Evolutionary conservation across 371 early-diverging fungal genomes (phyloP).

Genomic region (Homolaphlyctis polyrhiza): DNA sequence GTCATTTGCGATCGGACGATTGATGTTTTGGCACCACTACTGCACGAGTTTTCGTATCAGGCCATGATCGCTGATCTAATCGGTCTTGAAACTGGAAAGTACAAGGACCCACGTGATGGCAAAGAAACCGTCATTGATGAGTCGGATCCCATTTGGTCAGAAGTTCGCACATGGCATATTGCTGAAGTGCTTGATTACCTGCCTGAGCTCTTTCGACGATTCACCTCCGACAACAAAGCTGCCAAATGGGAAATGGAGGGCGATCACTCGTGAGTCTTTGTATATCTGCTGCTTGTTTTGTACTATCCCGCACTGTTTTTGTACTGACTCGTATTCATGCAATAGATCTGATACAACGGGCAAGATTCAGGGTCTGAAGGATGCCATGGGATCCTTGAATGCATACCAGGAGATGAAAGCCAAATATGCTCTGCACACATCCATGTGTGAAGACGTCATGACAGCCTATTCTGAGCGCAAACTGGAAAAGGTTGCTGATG

Average conservation of each 20-base stretch:
- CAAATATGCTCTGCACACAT: constrained; percentile 82
- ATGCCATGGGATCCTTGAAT: constrained; percentile 76
- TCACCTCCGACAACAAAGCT: constrained; percentile 58
- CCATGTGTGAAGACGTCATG: constrained; percentile 80
- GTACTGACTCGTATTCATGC: not conserved
- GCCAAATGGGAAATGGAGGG: constrained; percentile 31
- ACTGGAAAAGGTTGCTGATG: constrained; percentile 57
- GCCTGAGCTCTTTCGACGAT: constrained; percentile 68
- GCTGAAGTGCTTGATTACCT: constrained; percentile 80
- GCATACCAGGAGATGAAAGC: constrained; percentile 86
- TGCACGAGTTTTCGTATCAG: constrained; percentile 97
- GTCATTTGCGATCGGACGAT: constrained; percentile 88
- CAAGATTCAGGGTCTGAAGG: constrained; percentile 75
- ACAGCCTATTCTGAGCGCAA: constrained; percentile 60
- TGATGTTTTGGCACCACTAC: constrained; percentile 81
- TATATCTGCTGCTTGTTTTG: not conserved
- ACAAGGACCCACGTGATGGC: constrained; percentile 35
- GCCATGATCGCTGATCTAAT: constrained; percentile 90
- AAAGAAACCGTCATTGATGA: constrained; percentile 51
- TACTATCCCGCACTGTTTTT: not conserved
- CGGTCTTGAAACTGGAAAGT: constrained; percentile 55
- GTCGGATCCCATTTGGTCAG: constrained; percentile 66
- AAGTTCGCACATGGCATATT: constrained; percentile 57
- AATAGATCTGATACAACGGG: not conserved
- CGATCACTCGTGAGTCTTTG: not conserved